Percentiles rank a stretch among this genome's conserved stretches.
These are phyloP conservation scores for Lactarius sp. DNA, from an alignment of 768 basidiomycete species.

Conservation along the genomic window DNA sequence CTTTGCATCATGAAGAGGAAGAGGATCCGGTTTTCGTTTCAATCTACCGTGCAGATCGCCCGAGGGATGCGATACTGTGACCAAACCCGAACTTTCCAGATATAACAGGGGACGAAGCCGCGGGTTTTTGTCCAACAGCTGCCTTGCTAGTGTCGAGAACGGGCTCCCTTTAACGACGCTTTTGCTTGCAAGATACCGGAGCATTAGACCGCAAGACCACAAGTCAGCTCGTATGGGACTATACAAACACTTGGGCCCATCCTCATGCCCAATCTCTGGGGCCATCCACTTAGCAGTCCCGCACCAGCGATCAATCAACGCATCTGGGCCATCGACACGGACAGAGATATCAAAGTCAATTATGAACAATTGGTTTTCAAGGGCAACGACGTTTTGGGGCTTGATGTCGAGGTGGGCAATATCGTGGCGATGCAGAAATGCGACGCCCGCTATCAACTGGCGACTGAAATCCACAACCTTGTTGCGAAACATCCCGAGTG, in stretches of 20 bases:
- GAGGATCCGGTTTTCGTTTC: not conserved
- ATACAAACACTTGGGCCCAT: not conserved
- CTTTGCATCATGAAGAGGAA: conserved; percentile 1
- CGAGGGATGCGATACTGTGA: not conserved
- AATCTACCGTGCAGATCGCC: not conserved
- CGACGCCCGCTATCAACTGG: not conserved
- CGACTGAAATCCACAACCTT: not conserved
- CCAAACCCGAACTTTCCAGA: not conserved
- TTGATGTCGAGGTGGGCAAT: too few species aligned
- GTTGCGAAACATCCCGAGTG: not conserved
- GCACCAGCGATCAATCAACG: too few species aligned
- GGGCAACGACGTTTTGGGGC: not conserved
- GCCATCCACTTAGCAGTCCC: too few species aligned
- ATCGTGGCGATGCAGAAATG: not conserved
- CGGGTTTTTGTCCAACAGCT: conserved; percentile 4
- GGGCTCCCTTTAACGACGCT: not conserved
- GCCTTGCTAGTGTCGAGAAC: not conserved
- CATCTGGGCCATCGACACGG: too few species aligned
- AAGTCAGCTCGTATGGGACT: not conserved
- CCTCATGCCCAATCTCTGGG: too few species aligned
- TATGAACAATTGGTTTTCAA: not conserved
- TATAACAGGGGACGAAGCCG: conserved; percentile 2
- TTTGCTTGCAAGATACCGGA: not conserved
- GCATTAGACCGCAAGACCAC: not conserved
- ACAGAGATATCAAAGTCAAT: not conserved